A percentile compares a stretch with the other conserved stretches of the same genome.
phyloP scores from a whole-genome alignment of 139 green algal species.

The Tetraselmis chui region DNA sequence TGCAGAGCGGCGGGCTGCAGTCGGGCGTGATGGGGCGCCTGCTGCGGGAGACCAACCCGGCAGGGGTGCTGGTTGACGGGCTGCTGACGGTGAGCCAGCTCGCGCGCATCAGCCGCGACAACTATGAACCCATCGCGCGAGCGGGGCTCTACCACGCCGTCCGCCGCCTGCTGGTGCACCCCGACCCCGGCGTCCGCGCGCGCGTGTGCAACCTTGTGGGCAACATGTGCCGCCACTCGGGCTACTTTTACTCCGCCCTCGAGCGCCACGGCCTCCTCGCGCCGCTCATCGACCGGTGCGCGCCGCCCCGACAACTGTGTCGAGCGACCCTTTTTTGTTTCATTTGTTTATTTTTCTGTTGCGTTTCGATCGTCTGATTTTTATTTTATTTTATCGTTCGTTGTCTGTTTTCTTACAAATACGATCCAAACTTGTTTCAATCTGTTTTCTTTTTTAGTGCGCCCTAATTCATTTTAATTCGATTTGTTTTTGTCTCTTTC shows the following conservation, averaged over 20 bases:
- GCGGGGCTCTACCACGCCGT: conserved; percentile 42
- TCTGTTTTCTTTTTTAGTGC: no score
- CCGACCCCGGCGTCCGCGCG: conserved; percentile 66
- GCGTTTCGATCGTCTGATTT: no score
- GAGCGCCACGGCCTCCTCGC: conserved; percentile 50
- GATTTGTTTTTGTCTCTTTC: no score
- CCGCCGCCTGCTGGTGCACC: conserved; percentile 50
- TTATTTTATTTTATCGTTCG: no score
- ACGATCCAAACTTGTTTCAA: no score
- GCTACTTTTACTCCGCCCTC: conserved; percentile 78
- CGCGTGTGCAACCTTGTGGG: conserved; percentile 82
- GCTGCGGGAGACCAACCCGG: background rate
- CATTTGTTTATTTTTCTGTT: no score
- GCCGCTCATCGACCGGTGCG: conserved; percentile 75
- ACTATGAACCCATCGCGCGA: conserved; percentile 46
- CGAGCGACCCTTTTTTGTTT: no score
- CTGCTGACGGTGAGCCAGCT: conserved; percentile 63
- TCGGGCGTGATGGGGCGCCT: background rate
- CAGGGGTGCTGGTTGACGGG: conserved; percentile 41
- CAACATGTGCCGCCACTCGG: conserved; percentile 88
- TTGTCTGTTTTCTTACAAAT: no score
- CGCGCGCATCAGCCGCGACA: conserved; percentile 50
- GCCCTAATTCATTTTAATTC: no score
- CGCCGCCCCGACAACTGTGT: background rate
- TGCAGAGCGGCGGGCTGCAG: conserved; percentile 15